These are phyloP conservation scores for Acaromyces ingoldii DNA, from an alignment of 1,284 basidiomycete species.

Conservation along the genomic window DNA sequence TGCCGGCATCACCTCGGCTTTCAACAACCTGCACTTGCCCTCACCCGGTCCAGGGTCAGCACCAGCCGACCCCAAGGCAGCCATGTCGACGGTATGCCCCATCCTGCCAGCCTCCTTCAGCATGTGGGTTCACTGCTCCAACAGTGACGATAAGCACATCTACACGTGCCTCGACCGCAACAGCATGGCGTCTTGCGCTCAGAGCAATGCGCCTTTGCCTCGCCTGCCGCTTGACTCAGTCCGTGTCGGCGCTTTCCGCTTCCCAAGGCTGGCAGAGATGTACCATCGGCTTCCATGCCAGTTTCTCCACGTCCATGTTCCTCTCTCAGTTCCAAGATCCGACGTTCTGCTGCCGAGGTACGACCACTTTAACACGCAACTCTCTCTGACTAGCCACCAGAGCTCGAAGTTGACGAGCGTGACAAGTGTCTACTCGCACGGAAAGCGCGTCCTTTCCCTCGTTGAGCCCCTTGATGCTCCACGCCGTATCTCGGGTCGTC, in stretches of 20 bases:
- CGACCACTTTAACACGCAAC: conserved; percentile 44
- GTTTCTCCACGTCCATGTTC: conserved; percentile 52
- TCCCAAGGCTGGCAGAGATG: conserved; percentile 50
- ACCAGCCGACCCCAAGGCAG: conserved; percentile 19
- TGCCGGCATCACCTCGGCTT: conserved; percentile 36
- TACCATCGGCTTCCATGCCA: conserved; percentile 51
- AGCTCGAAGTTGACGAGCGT: conserved; percentile 41
- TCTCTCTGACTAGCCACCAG: conserved; percentile 42
- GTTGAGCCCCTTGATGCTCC: conserved; percentile 46
- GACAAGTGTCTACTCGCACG: conserved; percentile 52
- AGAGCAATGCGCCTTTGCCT: conserved; percentile 31
- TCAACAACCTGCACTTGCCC: conserved; percentile 38
- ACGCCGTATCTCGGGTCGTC: conserved; percentile 34
- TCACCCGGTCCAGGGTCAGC: conserved; percentile 8
- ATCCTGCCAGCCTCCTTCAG: conserved; percentile 47
- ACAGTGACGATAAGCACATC: conserved; percentile 42
- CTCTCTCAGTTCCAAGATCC: conserved; percentile 48
- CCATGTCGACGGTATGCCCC: conserved; percentile 19
- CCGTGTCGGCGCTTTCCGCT: conserved; percentile 38
- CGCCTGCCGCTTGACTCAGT: conserved; percentile 34
- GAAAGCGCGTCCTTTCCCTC: conserved; percentile 46
- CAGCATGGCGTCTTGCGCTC: conserved; percentile 32
- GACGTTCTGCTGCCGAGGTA: conserved; percentile 36
- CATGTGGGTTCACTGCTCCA: conserved; percentile 47
- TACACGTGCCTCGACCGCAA: conserved; percentile 44